Evolutionary conservation across 805 yeast species (phyloP), one percentile per base, ranked within the genome.

Genomic region (Blastobotrys mokoenaii): DNA sequence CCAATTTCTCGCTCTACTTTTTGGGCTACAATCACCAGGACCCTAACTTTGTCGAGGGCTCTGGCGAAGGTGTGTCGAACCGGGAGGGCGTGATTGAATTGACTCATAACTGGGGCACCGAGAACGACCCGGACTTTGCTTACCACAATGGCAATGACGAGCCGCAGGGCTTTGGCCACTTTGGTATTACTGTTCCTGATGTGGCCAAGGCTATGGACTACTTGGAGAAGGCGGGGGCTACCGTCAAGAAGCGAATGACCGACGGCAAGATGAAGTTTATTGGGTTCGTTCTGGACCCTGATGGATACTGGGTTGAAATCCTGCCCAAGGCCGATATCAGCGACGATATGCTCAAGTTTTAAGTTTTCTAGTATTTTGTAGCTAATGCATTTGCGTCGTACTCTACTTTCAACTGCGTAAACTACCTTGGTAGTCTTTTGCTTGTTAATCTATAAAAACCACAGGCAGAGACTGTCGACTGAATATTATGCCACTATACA

Each of bases 71-170:
- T 25, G 54, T 52, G 10, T 55, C 60, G 38, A 54, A 56, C 43
- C 67, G 79, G 49, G 87, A 85, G 61, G 81, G 90, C 16, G 66
- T 93, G 10, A 64, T 93, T 45, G 98, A 93, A 67, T 72, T 93
- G 60, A 90, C 97, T 40, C 90, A 87, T 68, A 93, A 93, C 69
- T 90, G 87, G 82, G 98, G 97, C 17, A 86, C 97, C 17, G 98
- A 93, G 62, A 58, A 67, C 16, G 96, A 90, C 50, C 72, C 74
- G 14, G 71, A 73, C 3, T 85, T 87, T 67, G 67, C 72, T 43
- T 93, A 90, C 65, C 95, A 88, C 65, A 79, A 77, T 51, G 96
- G 96, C 48, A 87, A 88, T 64, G 78, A 78, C 14, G 71, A 77
- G 38, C 81, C 82, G 18, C 81, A 77, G 59, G 97, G 97, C 11